phyloP scores from a whole-genome alignment of 176 grass and related monocot species.

The Thinopyrum elongatum region DNA sequence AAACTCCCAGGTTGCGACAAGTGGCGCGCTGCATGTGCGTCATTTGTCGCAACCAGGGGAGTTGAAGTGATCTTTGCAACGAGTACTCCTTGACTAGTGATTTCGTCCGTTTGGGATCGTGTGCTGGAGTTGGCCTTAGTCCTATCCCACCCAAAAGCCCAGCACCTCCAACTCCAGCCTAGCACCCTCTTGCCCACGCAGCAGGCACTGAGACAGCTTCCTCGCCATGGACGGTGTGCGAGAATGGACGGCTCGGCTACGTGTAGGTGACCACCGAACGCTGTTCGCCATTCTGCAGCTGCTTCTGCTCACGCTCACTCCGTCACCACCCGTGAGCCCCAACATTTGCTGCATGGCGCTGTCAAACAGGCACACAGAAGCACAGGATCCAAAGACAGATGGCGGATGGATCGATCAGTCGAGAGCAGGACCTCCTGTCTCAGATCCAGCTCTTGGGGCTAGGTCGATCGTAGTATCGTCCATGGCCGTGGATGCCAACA shows the following conservation, averaged over 20 bases:
- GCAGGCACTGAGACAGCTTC: neutral
- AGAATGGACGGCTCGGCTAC: neutral
- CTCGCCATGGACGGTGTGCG: neutral
- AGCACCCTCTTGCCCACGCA: too few relatives aligned
- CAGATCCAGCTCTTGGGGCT: neutral
- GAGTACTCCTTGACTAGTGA: too few relatives aligned
- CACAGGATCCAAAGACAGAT: conserved; percentile 32
- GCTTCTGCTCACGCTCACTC: conserved; percentile 26
- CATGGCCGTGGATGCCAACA: conserved; percentile 19
- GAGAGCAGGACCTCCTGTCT: neutral
- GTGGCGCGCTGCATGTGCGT: too few relatives aligned
- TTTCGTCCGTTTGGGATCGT: too few relatives aligned
- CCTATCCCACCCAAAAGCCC: too few relatives aligned
- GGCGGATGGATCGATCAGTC: neutral
- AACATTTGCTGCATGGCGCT: conserved; percentile 36
- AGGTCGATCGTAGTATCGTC: neutral
- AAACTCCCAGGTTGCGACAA: too few relatives aligned
- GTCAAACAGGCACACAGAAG: neutral
- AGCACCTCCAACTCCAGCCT: too few relatives aligned
- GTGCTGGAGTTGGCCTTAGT: too few relatives aligned
- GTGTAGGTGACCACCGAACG: conserved; percentile 3
- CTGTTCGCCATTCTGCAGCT: neutral
- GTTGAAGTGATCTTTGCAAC: too few relatives aligned
- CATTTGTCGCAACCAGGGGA: too few relatives aligned
- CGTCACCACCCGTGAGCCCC: neutral